Evolutionary conservation across 2,329 filamentous ascomycete genomes (phyloP).

Genomic region (Botrytis paeoniae): DNA sequence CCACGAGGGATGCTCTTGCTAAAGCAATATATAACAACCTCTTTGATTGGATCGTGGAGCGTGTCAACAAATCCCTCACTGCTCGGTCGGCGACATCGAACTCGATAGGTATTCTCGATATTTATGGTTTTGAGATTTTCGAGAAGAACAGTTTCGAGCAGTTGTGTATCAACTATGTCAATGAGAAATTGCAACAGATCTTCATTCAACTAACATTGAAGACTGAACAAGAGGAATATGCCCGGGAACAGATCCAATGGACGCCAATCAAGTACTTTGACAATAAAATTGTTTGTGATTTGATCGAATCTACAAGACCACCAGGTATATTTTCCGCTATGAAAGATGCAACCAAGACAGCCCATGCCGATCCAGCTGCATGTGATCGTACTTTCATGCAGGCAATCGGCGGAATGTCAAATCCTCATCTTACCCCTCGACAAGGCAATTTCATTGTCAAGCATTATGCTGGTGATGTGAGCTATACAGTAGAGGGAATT

Average conservation of each 20-base stretch:
- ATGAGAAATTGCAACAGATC: constrained; percentile 98
- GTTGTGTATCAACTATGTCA: constrained; percentile 99
- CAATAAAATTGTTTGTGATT: constrained; percentile 96
- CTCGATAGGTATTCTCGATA: constrained; percentile 94
- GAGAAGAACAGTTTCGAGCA: constrained; percentile 99
- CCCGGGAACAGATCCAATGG: constrained; percentile 94
- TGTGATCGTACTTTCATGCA: constrained; percentile 97
- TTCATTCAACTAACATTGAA: constrained; percentile 97
- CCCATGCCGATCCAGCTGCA: constrained; percentile 88
- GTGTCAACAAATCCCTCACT: constrained; percentile 84
- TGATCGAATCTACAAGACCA: constrained; percentile 89
- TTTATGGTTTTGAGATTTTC: constrained; percentile 99
- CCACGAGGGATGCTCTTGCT: constrained; percentile 85
- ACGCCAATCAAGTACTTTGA: constrained; percentile 99
- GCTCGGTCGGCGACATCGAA: constrained; percentile 73
- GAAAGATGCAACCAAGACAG: constrained; percentile 98
- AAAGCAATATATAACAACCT: constrained; percentile 98
- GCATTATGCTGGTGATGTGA: constrained; percentile 96
- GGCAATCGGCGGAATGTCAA: constrained; percentile 83
- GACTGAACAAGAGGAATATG: constrained; percentile 97
- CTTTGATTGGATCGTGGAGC: constrained; percentile 96
- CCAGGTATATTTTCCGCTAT: constrained; percentile 91
- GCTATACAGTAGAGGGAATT: constrained; percentile 92
- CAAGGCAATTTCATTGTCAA: constrained; percentile 98
- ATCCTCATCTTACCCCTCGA: constrained; percentile 84